A percentile compares a stretch with the other conserved stretches of the same genome.
These are phyloP conservation scores for Flaveria brownii DNA, from an alignment of 129 eudicot genomes.

Conservation along the genomic window DNA sequence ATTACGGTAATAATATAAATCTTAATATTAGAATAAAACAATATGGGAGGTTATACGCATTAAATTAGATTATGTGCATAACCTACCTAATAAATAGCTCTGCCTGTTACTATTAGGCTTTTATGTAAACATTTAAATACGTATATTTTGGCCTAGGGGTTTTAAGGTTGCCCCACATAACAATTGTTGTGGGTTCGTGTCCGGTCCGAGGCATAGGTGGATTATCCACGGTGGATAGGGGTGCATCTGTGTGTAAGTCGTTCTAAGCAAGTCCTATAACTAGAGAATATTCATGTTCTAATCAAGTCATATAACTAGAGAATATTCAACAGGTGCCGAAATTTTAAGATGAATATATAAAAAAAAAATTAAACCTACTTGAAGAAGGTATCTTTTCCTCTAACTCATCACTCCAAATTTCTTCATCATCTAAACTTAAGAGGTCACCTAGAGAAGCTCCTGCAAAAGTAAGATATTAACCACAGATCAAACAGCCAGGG, in stretches of 20 bases:
- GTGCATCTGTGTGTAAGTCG: background rate
- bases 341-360: background rate
- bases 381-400: conserved; percentile 27
- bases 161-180: background rate
- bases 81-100: background rate
- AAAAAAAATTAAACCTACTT: conserved; percentile 21
- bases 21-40: background rate
- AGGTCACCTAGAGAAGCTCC: conserved; percentile 52
- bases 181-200: background rate
- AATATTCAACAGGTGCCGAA: background rate
- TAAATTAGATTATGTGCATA: background rate
- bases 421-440: conserved; percentile 33
- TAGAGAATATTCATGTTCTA: background rate
- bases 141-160: background rate
- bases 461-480: conserved; percentile 26
- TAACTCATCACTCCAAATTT: conserved; percentile 11
- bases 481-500: conserved; percentile 20
- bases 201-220: background rate
- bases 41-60: background rate
- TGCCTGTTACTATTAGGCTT: background rate
- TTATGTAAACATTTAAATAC: background rate
- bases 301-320: background rate
- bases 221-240: background rate
- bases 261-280: background rate
- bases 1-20: background rate